Evolutionary conservation across 1,139 yeast genomes (phyloP), one percentile per base, ranked within the genome.

Genomic region (Pichia sp.): DNA sequence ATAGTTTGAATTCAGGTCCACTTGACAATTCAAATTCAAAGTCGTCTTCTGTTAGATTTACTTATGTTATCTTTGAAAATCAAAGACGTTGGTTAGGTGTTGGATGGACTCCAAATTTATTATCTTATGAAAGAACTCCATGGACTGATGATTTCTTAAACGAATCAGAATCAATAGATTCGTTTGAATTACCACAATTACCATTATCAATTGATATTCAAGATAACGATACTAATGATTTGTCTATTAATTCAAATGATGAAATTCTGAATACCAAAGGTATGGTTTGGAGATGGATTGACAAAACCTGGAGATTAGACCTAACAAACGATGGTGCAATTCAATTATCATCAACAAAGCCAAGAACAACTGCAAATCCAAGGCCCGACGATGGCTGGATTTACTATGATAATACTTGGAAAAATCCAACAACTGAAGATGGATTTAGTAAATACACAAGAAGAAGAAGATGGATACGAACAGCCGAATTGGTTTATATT

Each of bases 71-170:
- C n/a, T 89, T 82, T 66, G 98, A 92, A 66, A 92, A 92, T 65
- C 98, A 92, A 68, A 80, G 98, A 61, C 81, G 95, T 59, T 92
- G 98, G 98, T 73, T 92, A 42, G 98, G 97, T 12, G 87, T 92
- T 59, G 98, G 98, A 13, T 92, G 98, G 98, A 90, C 98, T 0
- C 74, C 94, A 9, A 89, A 89, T 61, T 73, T 92, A 62, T 72
- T 92, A 53, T 84, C 95, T 34, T 92, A 92, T 64, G 98, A 92
- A 66, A 77, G 98, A 61, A 81, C 96, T 0, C 85, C 97, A 2
- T 92, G 97, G 97, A 90, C 97, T 0, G 98, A 92, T 65, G 97
- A 90, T 65, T 89, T 89, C 60, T 72, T 89, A 53, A 90, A 90
- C 64, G 96, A 89, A 61, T 78, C 90, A 1, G 80, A 85, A 4